Evolutionary conservation across 1,284 basidiomycete genomes (phyloP).

Genomic region (Fomes fomentarius): DNA sequence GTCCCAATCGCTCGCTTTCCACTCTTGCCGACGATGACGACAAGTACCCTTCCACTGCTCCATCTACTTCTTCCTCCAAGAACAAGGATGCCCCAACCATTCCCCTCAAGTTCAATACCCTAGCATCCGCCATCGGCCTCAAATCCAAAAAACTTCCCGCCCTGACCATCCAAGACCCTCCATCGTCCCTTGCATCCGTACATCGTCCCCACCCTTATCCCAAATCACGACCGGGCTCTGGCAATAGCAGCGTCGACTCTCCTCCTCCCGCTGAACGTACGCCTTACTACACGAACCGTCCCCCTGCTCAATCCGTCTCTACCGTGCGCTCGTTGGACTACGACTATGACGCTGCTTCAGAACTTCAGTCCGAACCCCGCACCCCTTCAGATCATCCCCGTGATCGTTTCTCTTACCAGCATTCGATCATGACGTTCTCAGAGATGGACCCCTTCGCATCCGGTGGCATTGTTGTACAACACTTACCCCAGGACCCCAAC

Average conservation of each 20-base stretch:
- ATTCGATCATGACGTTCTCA: conserved; percentile 62
- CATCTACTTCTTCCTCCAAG: conserved; percentile 22
- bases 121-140: conserved; percentile 64
- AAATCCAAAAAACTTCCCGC: conserved; percentile 61
- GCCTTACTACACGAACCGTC: conserved; percentile 37
- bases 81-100: conserved; percentile 27
- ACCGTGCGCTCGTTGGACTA: conserved; percentile 48
- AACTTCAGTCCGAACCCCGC: conserved; percentile 40
- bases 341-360: conserved; percentile 33
- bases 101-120: conserved; percentile 52
- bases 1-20: conserved; percentile 23
- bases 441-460: conserved; percentile 67
- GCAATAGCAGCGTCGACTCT: conserved; percentile 26
- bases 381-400: conserved; percentile 53
- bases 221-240: conserved; percentile 31
- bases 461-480: conserved; percentile 45
- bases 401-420: conserved; percentile 42
- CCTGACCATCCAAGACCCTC: conserved; percentile 56
- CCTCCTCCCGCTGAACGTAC: conserved; percentile 27
- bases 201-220: conserved; percentile 22
- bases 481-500: conserved; percentile 38
- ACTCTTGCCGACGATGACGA: conserved; percentile 25
- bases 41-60: conserved; percentile 20
- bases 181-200: conserved; percentile 26
- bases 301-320: conserved; percentile 52